Percentiles rank a stretch among this genome's conserved stretches.
These are phyloP conservation scores for Tricholoma furcatifolium DNA, from an alignment of 768 basidiomycete genomes.

Conservation along the genomic window DNA sequence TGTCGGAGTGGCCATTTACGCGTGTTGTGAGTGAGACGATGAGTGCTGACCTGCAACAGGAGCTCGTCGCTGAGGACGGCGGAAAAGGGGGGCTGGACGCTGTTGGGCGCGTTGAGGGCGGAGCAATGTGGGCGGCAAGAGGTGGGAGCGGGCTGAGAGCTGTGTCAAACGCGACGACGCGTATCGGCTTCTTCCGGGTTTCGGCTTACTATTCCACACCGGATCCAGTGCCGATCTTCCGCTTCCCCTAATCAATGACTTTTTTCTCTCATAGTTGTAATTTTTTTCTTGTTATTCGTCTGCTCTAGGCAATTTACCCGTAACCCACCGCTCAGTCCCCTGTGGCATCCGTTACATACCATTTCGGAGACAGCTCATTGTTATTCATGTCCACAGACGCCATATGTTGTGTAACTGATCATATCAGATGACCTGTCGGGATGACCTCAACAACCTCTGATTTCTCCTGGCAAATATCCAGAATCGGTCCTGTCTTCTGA, in stretches of 20 bases:
- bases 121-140: slow-evolving; percentile 23
- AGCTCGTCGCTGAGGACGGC: slow-evolving; percentile 30
- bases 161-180: slow-evolving; percentile 51
- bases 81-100: slow-evolving; percentile 34
- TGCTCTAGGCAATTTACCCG: neutral
- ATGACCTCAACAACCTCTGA: slow-evolving; percentile 28
- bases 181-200: slow-evolving; percentile 50
- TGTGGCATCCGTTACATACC: neutral
- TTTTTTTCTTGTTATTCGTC: neutral
- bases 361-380: slow-evolving; percentile 3
- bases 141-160: slow-evolving; percentile 32
- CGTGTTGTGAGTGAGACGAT: slow-evolving; percentile 25
- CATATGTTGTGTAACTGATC: slow-evolving; percentile 17
- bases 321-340: neutral
- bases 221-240: slow-evolving; percentile 28
- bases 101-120: slow-evolving; percentile 34
- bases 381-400: slow-evolving; percentile 1
- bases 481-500: slow-evolving; percentile 18
- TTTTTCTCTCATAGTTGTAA: neutral
- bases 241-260: slow-evolving; percentile 17
- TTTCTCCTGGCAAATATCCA: slow-evolving; percentile 12
- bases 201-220: slow-evolving; percentile 33
- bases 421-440: slow-evolving; percentile 32
- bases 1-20: slow-evolving; percentile 74
- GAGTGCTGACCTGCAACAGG: slow-evolving; percentile 18